These are phyloP conservation scores for Penicillium macrosclerotiorum DNA, from an alignment of 495 filamentous ascomycete genomes.

Conservation along the genomic window DNA sequence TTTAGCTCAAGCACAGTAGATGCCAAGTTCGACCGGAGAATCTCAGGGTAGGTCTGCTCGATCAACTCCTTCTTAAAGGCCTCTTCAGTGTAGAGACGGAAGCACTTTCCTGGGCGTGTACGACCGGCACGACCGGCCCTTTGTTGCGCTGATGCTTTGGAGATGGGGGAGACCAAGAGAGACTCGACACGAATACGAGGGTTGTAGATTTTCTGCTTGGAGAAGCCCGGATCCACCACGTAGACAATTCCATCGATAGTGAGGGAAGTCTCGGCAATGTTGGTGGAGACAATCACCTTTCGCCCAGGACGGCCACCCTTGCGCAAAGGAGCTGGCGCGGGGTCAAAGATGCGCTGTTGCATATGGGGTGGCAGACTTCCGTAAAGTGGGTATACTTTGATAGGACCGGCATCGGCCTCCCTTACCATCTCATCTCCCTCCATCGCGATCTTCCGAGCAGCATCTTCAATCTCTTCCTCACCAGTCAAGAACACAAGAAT, in stretches of 20 bases:
- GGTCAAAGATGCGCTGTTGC: conserved; percentile 94
- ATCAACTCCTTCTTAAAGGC: conserved; percentile 99
- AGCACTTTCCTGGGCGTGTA: conserved; percentile 96
- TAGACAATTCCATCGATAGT: conserved; percentile 99
- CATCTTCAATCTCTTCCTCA: conserved; percentile 98
- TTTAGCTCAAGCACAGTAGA: conserved; percentile 95
- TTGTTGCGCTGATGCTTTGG: conserved; percentile 97
- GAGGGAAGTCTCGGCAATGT: conserved; percentile 95
- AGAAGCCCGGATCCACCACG: conserved; percentile 97
- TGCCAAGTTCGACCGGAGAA: conserved; percentile 88
- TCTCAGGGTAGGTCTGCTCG: conserved; percentile 94
- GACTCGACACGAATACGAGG: conserved; percentile 95
- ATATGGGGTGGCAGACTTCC: conserved; percentile 87
- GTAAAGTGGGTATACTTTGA: conserved; percentile 91
- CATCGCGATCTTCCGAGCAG: conserved; percentile 81
- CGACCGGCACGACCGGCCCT: conserved; percentile 97
- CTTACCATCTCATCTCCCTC: conserved; percentile 88
- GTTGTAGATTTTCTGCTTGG: conserved; percentile 99
- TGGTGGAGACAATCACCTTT: conserved; percentile 95
- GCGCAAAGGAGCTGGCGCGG: conserved; percentile 68
- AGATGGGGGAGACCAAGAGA: conserved; percentile 91
- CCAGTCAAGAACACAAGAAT: conserved; percentile 95
- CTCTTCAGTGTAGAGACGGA: conserved; percentile 91
- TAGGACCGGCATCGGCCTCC: conserved; percentile 85
- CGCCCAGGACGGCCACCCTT: conserved; percentile 81